phyloP scores from a whole-genome alignment of 352 stramenopile species.

The Stephanocyclus meneghinianus region DNA sequence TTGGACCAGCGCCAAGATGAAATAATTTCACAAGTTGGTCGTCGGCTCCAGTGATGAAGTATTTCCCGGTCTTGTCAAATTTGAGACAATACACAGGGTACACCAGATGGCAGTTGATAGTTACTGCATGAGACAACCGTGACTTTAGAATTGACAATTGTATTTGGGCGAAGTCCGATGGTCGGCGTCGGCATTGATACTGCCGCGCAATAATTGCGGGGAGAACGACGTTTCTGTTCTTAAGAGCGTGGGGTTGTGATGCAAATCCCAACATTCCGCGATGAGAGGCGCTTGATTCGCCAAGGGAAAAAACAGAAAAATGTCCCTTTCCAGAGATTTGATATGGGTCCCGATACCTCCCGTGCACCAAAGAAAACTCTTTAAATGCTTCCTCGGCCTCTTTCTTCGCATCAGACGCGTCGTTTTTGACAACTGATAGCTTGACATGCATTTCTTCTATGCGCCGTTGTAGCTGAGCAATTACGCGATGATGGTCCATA shows the following conservation, averaged over 20 bases:
- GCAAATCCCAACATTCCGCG: slow-evolving; percentile 6
- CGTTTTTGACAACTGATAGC: background rate
- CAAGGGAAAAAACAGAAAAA: background rate
- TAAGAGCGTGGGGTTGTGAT: background rate
- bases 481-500: slow-evolving; percentile 48
- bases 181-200: slow-evolving; percentile 27
- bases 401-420: slow-evolving; percentile 21
- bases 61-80: slow-evolving; percentile 93
- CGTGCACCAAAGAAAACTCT: slow-evolving; percentile 16
- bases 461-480: slow-evolving; percentile 57
- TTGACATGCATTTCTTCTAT: slow-evolving; percentile 33
- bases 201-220: slow-evolving; percentile 12
- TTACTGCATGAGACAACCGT: slow-evolving; percentile 72
- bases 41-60: slow-evolving; percentile 95
- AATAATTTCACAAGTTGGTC: slow-evolving; percentile 97
- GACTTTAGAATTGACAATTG: slow-evolving; percentile 50
- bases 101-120: slow-evolving; percentile 90
- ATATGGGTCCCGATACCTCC: slow-evolving; percentile 15
- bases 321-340: slow-evolving; percentile 8
- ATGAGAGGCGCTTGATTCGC: background rate
- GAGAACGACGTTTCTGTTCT: slow-evolving; percentile 20
- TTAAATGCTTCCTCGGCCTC: slow-evolving; percentile 7
- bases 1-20: slow-evolving; percentile 83
- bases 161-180: slow-evolving; percentile 9
- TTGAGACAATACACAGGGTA: slow-evolving; percentile 94